Conservation (phyloP, 805 yeast species). For the Candida oleophila region DNA sequence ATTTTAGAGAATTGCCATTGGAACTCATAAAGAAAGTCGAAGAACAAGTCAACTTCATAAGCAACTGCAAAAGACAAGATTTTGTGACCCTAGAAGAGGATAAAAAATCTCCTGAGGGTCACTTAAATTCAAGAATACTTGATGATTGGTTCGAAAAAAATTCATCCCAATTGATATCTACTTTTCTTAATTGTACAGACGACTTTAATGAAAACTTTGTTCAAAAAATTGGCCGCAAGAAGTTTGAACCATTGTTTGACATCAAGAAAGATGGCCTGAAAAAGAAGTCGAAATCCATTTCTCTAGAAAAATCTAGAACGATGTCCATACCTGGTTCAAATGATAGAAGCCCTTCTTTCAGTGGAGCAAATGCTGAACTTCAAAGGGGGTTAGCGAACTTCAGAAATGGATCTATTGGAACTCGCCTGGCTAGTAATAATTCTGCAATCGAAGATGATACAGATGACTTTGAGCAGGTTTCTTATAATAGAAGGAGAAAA, state of each 20-base stretch:
- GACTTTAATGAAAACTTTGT: slow-evolving; percentile 31
- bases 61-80: slow-evolving; percentile 24
- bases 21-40: slow-evolving; percentile 28
- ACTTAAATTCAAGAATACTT: background rate
- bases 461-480: slow-evolving; percentile 27
- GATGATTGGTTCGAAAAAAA: slow-evolving; percentile 20
- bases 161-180: slow-evolving; percentile 15
- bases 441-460: slow-evolving; percentile 20
- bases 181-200: slow-evolving; percentile 19
- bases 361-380: slow-evolving; percentile 1
- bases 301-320: slow-evolving; percentile 1
- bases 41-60: slow-evolving; percentile 23
- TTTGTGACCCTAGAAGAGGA: slow-evolving; percentile 18
- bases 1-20: slow-evolving; percentile 25
- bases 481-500: slow-evolving; percentile 17
- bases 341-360: background rate
- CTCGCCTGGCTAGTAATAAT: slow-evolving; percentile 4
- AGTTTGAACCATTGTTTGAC: slow-evolving; percentile 39
- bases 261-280: slow-evolving; percentile 18
- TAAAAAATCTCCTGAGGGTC: slow-evolving; percentile 4
- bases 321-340: slow-evolving; percentile 1
- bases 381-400: background rate
- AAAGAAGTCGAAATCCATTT: slow-evolving; percentile 17
- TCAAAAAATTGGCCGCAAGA: slow-evolving; percentile 29
- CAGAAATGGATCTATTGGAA: slow-evolving; percentile 1